These are phyloP conservation scores for Pyricularia grisea DNA, from an alignment of 2,329 filamentous ascomycete genomes.

Conservation along the genomic window DNA sequence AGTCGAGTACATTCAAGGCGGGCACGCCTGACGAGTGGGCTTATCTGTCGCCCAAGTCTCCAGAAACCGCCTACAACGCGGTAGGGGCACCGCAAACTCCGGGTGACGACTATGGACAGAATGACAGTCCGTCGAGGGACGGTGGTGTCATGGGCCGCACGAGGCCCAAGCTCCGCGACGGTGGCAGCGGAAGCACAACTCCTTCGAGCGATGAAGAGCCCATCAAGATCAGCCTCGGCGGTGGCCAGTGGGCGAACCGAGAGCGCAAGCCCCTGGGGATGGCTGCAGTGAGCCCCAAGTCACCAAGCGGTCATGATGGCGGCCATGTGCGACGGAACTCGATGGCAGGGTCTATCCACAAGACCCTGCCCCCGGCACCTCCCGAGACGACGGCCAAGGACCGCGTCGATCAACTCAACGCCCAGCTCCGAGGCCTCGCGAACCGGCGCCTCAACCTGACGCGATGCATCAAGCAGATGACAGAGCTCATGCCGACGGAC, in stretches of 20 bases:
- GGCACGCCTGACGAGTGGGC: slow-evolving; percentile 27
- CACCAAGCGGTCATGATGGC: slow-evolving; percentile 8
- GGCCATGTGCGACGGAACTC: slow-evolving; percentile 15
- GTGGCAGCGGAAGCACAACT: slow-evolving; percentile 22
- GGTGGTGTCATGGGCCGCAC: slow-evolving; percentile 26
- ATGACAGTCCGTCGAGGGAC: slow-evolving; percentile 6
- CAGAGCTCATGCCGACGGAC: slow-evolving; percentile 65
- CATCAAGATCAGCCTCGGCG: slow-evolving; percentile 23
- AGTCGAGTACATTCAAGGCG: slow-evolving; percentile 11
- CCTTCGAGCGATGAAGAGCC: slow-evolving; percentile 15
- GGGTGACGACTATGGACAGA: slow-evolving; percentile 6
- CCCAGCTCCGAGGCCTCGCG: slow-evolving; percentile 53
- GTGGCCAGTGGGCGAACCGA: slow-evolving; percentile 20
- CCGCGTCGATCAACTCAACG: slow-evolving; percentile 57
- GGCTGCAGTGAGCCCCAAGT: slow-evolving; percentile 9
- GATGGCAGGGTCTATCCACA: slow-evolving; percentile 30
- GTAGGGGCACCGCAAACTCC: slow-evolving; percentile 29
- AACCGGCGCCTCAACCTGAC: slow-evolving; percentile 64
- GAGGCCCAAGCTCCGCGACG: slow-evolving; percentile 10
- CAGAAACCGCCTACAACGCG: slow-evolving; percentile 51
- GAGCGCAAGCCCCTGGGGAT: slow-evolving; percentile 5
- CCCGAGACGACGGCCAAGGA: slow-evolving; percentile 49
- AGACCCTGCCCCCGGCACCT: slow-evolving; percentile 52
- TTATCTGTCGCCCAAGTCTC: slow-evolving; percentile 52
- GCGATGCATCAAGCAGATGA: slow-evolving; percentile 66